Base-by-base conservation (phyloP, 2,329 filamentous ascomycete species). In the Arthrobotrys pseudoclavata region DNA sequence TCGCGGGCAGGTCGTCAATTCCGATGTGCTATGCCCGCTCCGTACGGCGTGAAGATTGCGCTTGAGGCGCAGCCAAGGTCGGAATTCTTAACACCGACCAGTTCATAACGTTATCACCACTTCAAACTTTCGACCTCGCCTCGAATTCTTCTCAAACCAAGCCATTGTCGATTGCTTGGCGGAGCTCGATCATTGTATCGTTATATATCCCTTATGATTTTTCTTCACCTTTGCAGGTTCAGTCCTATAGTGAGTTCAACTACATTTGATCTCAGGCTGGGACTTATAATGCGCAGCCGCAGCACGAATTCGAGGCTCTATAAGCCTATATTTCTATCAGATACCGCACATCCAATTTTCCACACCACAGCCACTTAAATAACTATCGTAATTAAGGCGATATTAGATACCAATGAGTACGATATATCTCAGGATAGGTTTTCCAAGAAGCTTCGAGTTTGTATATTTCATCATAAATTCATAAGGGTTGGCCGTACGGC, bases 71-170 rank as follows among this genome's bases (percentile, higher is more conserved):
- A 40, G 55, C 34, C 26, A 20, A 37, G n/a, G 18, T 57, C 52
- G 52, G 55, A n/a, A 60, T 24, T 26, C 55, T n/a, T 26, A 34
- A 15, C 13, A 26, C 34, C 31, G 55, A 29, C 34, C n/a, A 18
- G 1, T 26, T 26, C 34, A 60, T 60, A 60, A 60, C 55, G 55
- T 60, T 57, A 47, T 50, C 24, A 24, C 13, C 31, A 13, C 26
- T 22, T 22, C 6, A 15, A 4, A 22, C 18, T 37, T 57, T 57
- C 7, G 29, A 9, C 34, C n/a, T 57, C 31, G 53, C 53, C 53
- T n/a, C 55, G 7, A 60, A 60, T 42, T 26, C 53, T 31, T 34
- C 31, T n/a, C n/a, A 57, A 40, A 18, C 55, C 55, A 42, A 42
- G 34, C 34, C 20, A 40, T 3, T 13, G 9, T 9, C 3, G 5